Percentiles rank a stretch among this genome's conserved stretches.
Conservation (phyloP, 2,329 filamentous ascomycete species). For the Alternaria brassicae region DNA sequence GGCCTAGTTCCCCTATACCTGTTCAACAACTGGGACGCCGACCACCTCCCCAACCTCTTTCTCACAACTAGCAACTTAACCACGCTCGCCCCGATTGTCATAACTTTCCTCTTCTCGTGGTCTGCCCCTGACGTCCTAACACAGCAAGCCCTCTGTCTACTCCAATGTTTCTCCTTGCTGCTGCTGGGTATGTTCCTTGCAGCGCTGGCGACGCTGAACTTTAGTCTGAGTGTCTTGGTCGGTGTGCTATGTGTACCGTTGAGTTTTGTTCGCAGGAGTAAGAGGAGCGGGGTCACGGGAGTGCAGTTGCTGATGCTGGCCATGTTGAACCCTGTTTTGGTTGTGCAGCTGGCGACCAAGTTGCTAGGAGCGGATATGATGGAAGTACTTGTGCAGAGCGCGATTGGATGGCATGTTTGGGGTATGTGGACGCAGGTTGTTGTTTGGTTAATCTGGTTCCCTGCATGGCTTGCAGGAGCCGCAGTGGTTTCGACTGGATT, state of each 20-base stretch:
- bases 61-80: constrained; percentile 44
- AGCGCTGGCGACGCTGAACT: constrained; percentile 93
- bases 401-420: constrained; percentile 88
- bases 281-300: constrained; percentile 15
- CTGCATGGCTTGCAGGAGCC: constrained; percentile 76
- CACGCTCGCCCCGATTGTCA: constrained; percentile 42
- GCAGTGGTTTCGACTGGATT: constrained; percentile 40
- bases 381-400: constrained; percentile 72
- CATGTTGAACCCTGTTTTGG: constrained; percentile 43
- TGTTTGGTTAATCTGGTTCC: constrained; percentile 96
- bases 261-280: constrained; percentile 67
- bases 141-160: constrained; percentile 74
- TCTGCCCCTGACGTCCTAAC: constrained; percentile 59
- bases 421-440: constrained; percentile 88
- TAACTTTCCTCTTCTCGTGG: constrained; percentile 37
- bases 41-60: constrained; percentile 41
- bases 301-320: constrained; percentile 31
- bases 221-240: constrained; percentile 85
- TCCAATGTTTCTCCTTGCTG: constrained; percentile 91
- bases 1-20: constrained; percentile 82
- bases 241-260: constrained; percentile 81
- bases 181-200: constrained; percentile 90
- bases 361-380: constrained; percentile 51
- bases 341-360: constrained; percentile 37
- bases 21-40: constrained; percentile 77